These are phyloP conservation scores for Epichloe elymi DNA, from an alignment of 2,329 filamentous ascomycete species.

Conservation along the genomic window DNA sequence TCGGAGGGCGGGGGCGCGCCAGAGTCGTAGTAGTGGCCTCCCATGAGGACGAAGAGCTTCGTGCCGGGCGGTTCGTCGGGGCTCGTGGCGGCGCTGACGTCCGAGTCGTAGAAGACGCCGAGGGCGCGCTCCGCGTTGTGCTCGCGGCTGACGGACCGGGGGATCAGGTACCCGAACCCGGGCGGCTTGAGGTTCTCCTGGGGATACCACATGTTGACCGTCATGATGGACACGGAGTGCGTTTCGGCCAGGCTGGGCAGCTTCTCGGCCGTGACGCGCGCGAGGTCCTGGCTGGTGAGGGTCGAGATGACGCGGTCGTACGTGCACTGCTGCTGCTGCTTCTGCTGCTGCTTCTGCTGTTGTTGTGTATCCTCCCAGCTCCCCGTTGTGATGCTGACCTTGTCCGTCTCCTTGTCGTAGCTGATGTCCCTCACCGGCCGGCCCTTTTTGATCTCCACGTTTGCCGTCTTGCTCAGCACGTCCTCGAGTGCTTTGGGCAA, in stretches of 20 bases:
- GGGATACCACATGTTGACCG: conserved; percentile 79
- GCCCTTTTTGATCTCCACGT: conserved; percentile 44
- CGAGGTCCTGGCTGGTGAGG: conserved; percentile 36
- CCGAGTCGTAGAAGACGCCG: conserved; percentile 84
- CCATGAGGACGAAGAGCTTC: conserved; percentile 88
- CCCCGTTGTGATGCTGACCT: conserved; percentile 20
- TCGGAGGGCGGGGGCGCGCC: conserved; percentile 37
- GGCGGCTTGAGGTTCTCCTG: conserved; percentile 47
- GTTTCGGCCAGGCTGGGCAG: conserved; percentile 39
- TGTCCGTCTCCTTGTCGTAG: conserved; percentile 22
- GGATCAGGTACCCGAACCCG: conserved; percentile 94
- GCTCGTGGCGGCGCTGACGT: conserved; percentile 31
- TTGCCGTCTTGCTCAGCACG: conserved; percentile 36
- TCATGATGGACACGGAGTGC: conserved; percentile 70
- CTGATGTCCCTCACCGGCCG: conserved; percentile 34
- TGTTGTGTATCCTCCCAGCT: not conserved
- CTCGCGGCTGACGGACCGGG: conserved; percentile 48
- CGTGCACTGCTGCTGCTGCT: not conserved
- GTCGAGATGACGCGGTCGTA: conserved; percentile 54
- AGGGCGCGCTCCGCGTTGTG: conserved; percentile 74
- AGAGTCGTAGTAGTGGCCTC: conserved; percentile 72
- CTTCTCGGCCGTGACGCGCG: conserved; percentile 19
- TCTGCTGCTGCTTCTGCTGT: not conserved
- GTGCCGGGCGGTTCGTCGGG: conserved; percentile 52
- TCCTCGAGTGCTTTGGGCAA: conserved; percentile 41